These are phyloP conservation scores for Colletotrichum navitas DNA, from an alignment of 2,329 filamentous ascomycete species.

Conservation along the genomic window DNA sequence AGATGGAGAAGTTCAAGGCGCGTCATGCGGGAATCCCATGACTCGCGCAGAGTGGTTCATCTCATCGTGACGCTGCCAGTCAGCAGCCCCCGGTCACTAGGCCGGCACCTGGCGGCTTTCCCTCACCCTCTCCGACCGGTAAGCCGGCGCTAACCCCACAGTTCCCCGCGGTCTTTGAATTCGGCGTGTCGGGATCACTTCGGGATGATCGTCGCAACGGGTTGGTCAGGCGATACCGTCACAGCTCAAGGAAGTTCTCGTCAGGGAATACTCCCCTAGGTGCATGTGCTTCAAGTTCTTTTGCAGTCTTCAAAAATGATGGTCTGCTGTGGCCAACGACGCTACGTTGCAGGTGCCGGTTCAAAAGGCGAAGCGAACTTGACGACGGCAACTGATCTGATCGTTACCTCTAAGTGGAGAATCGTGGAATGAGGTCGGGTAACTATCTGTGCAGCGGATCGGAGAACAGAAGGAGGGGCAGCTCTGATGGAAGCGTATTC, in stretches of 20 bases:
- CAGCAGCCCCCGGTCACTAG: conserved; percentile 37
- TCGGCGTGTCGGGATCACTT: conserved; percentile 30
- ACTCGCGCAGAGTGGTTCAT: conserved; percentile 1
- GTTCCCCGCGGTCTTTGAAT: conserved; percentile 14
- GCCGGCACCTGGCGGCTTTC: conserved; percentile 28
- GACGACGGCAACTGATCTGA: neutral
- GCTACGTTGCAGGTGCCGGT: neutral
- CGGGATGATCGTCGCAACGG: conserved; percentile 19
- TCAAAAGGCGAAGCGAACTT: too few relatives aligned
- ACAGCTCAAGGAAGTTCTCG: neutral
- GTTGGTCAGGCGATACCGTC: conserved; percentile 34
- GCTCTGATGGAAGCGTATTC: neutral
- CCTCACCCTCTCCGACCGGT: conserved; percentile 21
- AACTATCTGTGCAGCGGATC: neutral
- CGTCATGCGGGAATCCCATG: conserved; percentile 28
- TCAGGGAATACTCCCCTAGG: neutral
- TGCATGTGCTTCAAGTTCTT: neutral
- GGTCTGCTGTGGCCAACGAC: neutral
- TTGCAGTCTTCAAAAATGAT: accelerated
- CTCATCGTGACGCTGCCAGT: conserved; percentile 22
- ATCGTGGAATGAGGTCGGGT: neutral
- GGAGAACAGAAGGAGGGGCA: too few relatives aligned
- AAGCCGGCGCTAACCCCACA: conserved; percentile 39
- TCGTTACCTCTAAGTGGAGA: neutral
- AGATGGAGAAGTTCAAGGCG: neutral